Percentiles rank a stretch among this genome's conserved stretches.
phyloP scores from a whole-genome alignment of 2,329 filamentous ascomycete species.

The Fusarium solani-melongenae region DNA sequence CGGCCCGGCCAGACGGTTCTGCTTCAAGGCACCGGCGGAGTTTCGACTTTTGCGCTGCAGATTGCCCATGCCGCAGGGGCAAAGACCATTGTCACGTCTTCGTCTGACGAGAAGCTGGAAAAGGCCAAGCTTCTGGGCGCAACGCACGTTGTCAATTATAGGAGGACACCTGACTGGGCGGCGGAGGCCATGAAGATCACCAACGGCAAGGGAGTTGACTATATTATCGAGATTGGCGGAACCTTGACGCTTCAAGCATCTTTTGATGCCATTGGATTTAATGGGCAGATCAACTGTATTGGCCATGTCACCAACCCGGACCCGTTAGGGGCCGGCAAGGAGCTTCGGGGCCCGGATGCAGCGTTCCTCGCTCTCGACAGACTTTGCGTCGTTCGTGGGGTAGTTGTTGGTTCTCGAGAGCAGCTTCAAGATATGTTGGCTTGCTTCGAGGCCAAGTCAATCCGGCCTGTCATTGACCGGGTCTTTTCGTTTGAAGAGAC shows the following conservation, averaged over 20 bases:
- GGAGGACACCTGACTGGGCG: conserved; percentile 18
- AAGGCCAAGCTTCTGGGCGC: conserved; percentile 23
- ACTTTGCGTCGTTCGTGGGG: conserved; percentile 17
- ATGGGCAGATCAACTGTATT: conserved; percentile 8
- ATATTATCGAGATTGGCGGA: conserved; percentile 16
- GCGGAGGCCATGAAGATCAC: conserved; percentile 20
- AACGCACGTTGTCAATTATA: conserved; percentile 23
- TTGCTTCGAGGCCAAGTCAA: conserved; percentile 18
- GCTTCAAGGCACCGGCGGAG: conserved; percentile 48
- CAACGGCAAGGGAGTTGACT: conserved; percentile 18
- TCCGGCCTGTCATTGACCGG: conserved; percentile 14
- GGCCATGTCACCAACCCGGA: conserved; percentile 20
- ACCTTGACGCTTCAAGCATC: conserved; percentile 19
- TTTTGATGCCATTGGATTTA: conserved; percentile 15
- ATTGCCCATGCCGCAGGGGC: conserved; percentile 20
- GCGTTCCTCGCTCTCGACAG: conserved; percentile 20
- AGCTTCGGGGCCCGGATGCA: conserved; percentile 12
- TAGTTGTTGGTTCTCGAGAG: conserved; percentile 26
- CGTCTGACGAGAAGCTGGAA: conserved; percentile 28
- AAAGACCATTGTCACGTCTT: conserved; percentile 40
- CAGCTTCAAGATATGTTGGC: conserved; percentile 25
- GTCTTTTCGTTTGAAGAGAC: conserved; percentile 9
- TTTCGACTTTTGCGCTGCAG: conserved; percentile 21
- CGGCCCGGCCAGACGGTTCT: conserved; percentile 53
- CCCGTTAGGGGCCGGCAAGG: conserved; percentile 12